Evolutionary conservation across 2,329 filamentous ascomycete genomes (phyloP), one percentile per base, ranked within the genome.

Genomic region (Akanthomyces uredinophilus): DNA sequence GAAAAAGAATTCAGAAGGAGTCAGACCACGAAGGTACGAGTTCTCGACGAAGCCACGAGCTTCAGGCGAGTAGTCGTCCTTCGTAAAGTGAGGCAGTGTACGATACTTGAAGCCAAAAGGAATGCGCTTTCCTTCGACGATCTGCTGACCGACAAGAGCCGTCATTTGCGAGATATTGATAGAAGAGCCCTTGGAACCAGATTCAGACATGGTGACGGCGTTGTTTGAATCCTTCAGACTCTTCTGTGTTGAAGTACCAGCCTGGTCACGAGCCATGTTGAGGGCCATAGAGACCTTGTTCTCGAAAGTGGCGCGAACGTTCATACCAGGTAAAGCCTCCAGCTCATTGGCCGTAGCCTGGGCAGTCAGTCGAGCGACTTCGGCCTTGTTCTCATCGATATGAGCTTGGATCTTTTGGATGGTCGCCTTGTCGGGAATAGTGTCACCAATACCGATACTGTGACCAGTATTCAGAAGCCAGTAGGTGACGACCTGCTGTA

Each of bases 101-200:
- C 95, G 88, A 74, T 99, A 98, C 75, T 98, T 97, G 86, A 99
- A 99, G 24, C 96, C 95, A 72, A 97, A 99, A 1, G 95, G 95
- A 79, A 99, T 96, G 81, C 95, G 95, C 78, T 96, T 96, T 70
- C 95, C 96, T 79, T 99, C 95, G 10, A 99, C 92, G 66, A 96
- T 96, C 74, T 99, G 96, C 74, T 99, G 95, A 67, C 96, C 95
- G 64, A 99, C 96, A 66, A 98, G 85, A 29, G 95, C 95, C 65
- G 93, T 96, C 95, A 99, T 99, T 77, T 99, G 95, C 18, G 96
- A 97, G 70, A 99, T 98, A 75, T 99, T 99, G 82, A 99, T 98
- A 14, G 92, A 94, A 2, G 95, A 98, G 74, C 95, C 95, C 81
- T 99, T 99, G 68, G 96, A 99, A 71, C 95, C 95, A 63, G 95